These are phyloP conservation scores for Phytophthora capsici DNA, from an alignment of 352 stramenopile species.

Conservation along the genomic window DNA sequence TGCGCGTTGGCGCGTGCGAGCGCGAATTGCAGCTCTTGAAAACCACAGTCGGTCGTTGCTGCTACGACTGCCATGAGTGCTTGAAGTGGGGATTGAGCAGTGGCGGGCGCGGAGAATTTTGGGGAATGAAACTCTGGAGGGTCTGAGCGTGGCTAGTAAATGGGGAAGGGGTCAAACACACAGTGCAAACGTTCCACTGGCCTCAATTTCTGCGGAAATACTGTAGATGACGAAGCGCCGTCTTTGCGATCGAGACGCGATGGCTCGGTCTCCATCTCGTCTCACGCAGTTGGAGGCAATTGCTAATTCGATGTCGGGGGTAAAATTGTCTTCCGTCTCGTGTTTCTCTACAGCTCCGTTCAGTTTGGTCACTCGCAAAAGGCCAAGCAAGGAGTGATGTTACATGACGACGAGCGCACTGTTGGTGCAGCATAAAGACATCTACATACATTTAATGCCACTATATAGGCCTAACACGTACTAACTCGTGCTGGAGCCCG, in stretches of 20 bases:
- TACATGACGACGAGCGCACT: too few species aligned
- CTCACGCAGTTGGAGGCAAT: too few species aligned
- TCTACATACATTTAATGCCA: too few species aligned
- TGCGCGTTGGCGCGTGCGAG: slow-evolving; percentile 17
- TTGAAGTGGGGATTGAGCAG: background rate
- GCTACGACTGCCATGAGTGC: slow-evolving; percentile 15
- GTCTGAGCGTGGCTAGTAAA: background rate
- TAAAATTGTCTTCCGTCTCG: background rate
- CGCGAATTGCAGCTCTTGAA: slow-evolving; percentile 23
- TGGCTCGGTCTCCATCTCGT: too few species aligned
- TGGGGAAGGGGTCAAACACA: slow-evolving; percentile 1
- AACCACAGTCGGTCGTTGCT: slow-evolving; percentile 6
- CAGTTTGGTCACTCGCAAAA: background rate
- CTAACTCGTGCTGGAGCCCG: too few species aligned
- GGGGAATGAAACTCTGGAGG: slow-evolving; percentile 1
- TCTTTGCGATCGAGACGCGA: background rate
- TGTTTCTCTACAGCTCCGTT: background rate
- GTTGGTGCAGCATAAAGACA: too few species aligned
- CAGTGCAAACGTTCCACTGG: slow-evolving; percentile 8
- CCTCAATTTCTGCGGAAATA: background rate
- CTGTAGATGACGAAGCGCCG: background rate
- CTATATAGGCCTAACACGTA: too few species aligned
- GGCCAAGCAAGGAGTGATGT: too few species aligned
- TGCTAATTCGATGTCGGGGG: background rate
- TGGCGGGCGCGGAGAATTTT: slow-evolving; percentile 6